Base-by-base conservation (phyloP, 169 alveolate genomes). In the Plasmodium malariae region DNA sequence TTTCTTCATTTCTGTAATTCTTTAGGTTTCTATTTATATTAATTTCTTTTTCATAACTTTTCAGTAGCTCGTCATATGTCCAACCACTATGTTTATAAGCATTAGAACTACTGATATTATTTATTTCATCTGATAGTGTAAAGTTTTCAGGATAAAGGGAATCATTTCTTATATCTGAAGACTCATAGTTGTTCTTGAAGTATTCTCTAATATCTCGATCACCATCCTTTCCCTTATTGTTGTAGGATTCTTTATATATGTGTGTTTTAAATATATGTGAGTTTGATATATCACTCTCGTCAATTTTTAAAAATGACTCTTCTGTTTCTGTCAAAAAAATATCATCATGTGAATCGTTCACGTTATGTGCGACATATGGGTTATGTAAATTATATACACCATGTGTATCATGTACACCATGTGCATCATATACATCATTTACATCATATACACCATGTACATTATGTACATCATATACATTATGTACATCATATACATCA, bases 311-410 rank as follows among this genome's bases (percentile, higher is more conserved):
- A 67, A 67, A 80, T 3, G 83, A 67, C 12, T 67, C 83, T 57
- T 80, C 85, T 32, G 85, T 65, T 65, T 68, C 90, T 21, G 90
- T 65, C 21, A 17, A 57, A 70, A 80, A 80, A 24, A 80, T 48
- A 51, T 60, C 90, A 34, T 65, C 90, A 11, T 80, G 57, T n/a
- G n/a, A n/a, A n/a, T n/a, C n/a, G n/a, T n/a, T n/a, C n/a, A n/a
- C n/a, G n/a, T n/a, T n/a, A n/a, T n/a, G n/a, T n/a, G n/a, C n/a
- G n/a, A n/a, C n/a, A n/a, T n/a, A n/a, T n/a, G n/a, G n/a, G n/a
- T n/a, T n/a, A n/a, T n/a, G n/a, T n/a, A n/a, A n/a, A n/a, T n/a
- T n/a, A n/a, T n/a, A n/a, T n/a, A n/a, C n/a, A n/a, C n/a, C n/a
- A n/a, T n/a, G n/a, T n/a, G n/a, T n/a, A n/a, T n/a, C n/a, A n/a